phyloP scores from a whole-genome alignment of 176 grass and related monocot genomes.

The Guadua angustifolia region DNA sequence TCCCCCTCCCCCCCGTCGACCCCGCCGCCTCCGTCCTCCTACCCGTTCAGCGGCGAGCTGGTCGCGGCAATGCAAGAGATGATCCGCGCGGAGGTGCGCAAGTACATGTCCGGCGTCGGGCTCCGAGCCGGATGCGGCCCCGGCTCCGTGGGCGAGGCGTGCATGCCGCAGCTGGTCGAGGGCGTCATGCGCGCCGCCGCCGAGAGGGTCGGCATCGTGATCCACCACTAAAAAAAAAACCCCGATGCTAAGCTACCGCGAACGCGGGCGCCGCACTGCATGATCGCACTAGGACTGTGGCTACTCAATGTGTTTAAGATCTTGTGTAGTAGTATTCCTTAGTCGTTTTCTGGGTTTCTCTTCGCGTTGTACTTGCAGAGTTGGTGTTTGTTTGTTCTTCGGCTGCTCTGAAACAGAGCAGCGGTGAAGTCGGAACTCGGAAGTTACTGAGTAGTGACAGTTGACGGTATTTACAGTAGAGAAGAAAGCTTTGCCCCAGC shows the following conservation, averaged over 20 bases:
- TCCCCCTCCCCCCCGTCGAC: neutral
- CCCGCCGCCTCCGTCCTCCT: neutral
- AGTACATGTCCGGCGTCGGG: constrained; percentile 76
- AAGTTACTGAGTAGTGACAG: neutral
- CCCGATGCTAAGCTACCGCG: neutral
- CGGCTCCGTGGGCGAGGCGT: constrained; percentile 40
- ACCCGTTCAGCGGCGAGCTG: constrained; percentile 54
- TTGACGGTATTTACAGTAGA: neutral
- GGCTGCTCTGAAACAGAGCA: constrained; percentile 49
- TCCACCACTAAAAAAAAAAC: constrained; percentile 18
- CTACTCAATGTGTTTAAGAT: constrained; percentile 22
- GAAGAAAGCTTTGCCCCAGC: neutral
- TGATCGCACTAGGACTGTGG: neutral
- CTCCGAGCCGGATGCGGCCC: constrained; percentile 48
- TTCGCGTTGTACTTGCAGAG: neutral
- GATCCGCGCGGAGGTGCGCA: constrained; percentile 81
- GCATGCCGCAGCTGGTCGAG: constrained; percentile 51
- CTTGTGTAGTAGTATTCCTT: constrained; percentile 8
- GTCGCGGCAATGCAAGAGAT: constrained; percentile 76
- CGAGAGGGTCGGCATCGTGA: constrained; percentile 44
- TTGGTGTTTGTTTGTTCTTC: neutral
- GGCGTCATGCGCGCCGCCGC: constrained; percentile 66
- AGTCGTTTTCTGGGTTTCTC: neutral
- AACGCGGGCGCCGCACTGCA: neutral
- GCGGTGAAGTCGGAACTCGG: neutral